Base-by-base conservation (phyloP, 2,329 filamentous ascomycete species). In the Phyllosticta ampelicida region DNA sequence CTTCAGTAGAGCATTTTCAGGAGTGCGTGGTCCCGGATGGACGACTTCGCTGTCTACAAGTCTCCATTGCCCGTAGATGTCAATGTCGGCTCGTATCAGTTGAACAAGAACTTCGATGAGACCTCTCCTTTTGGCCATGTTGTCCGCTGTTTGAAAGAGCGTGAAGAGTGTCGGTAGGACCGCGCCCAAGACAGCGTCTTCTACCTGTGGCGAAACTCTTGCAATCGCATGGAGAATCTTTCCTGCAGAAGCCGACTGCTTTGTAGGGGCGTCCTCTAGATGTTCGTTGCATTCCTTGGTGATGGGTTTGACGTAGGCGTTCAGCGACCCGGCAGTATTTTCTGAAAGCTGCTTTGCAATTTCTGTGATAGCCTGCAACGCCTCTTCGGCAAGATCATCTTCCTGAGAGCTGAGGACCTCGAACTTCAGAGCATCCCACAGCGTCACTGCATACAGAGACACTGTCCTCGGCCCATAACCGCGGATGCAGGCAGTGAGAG, bases 401-500 rank as follows among this genome's bases (percentile, higher is more conserved):
- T 87, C 84, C 67, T 86, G 82, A 0, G 81, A 79, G 62, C 84
- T 85, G 13, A 87, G 73, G 10, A 87, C 80, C 64, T 87, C 84
- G 63, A 85, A 87, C 66, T 86, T 87, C 55, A 87, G 68, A 9
- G 83, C 78, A 63, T 86, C 83, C 84, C 84, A 87, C 2, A 87
- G 73, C 0, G 81, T 84, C 53, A 84, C 79, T 0, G 83, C 84
- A 64, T 85, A 85, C 10, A 80, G 77, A 8, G 82, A 81, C 26
- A 86, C 75, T 0, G 80, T 83, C 10, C 75, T 74, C 8, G 79
- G 74, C 19, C 80, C 80, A 61, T 86, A 87, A 13, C 79, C 77
- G n/a, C 69, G 66, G 20, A 84, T 76, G 60, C 82, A 86, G 2
- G 82, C 78, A 48, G 77, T 75, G 52, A 87, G 74, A n/a, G 83